phyloP scores from a whole-genome alignment of 305 asterid genomes.

The Coffea humblotiana region DNA sequence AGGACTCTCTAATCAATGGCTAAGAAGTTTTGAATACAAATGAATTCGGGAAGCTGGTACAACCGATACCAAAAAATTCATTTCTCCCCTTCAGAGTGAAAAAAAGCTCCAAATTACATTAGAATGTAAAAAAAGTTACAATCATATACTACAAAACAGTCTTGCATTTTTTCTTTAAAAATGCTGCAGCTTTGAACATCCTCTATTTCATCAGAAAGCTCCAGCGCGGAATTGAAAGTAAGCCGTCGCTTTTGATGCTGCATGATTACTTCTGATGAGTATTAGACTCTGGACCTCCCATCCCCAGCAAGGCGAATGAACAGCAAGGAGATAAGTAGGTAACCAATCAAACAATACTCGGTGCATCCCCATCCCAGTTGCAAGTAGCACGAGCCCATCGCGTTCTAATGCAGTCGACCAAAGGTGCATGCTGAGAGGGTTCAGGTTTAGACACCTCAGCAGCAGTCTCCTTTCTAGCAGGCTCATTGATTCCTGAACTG shows the following conservation, averaged over 20 bases:
- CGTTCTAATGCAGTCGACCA: constrained; percentile 88
- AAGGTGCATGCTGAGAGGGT: constrained; percentile 77
- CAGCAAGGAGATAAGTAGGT: not conserved
- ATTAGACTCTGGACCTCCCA: not conserved
- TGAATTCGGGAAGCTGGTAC: constrained; percentile 5
- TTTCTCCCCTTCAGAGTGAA: not conserved
- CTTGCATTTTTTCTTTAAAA: constrained; percentile 4
- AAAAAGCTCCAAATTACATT: not conserved
- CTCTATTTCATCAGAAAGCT: not conserved
- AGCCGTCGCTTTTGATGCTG: not conserved
- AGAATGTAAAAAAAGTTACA: constrained; percentile 10
- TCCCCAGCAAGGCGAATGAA: constrained; percentile 14
- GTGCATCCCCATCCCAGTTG: constrained; percentile 95
- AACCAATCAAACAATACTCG: constrained; percentile 71
- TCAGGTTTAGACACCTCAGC: constrained; percentile 61
- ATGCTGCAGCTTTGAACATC: not conserved
- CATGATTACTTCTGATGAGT: not conserved
- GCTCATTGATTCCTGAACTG: constrained; percentile 29
- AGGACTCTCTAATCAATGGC: constrained; percentile 3
- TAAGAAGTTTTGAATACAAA: not conserved
- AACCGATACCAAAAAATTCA: not conserved
- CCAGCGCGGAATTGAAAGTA: not conserved
- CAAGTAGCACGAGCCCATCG: constrained; percentile 86
- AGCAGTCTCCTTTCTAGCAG: constrained; percentile 28
- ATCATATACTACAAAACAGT: constrained; percentile 13